Base-by-base conservation (phyloP, 2,329 filamentous ascomycete species). In the Colletotrichum spaethianum region DNA sequence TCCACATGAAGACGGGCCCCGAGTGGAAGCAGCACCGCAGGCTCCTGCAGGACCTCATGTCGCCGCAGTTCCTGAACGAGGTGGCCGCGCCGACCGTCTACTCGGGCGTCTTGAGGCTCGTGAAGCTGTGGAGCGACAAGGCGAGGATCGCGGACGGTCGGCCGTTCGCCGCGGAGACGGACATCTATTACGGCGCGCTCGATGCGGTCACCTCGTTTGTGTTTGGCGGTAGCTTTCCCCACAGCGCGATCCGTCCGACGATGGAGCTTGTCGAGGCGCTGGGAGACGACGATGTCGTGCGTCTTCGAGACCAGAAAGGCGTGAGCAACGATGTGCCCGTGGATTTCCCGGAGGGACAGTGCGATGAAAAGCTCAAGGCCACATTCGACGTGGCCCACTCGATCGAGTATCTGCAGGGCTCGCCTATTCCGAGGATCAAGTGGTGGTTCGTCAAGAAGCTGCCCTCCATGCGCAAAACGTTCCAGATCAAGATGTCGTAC, bases 21-120 rank as follows among this genome's bases (percentile, higher is more conserved):
- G 75, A 75, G n/a, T 83, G 78, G 75, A 80, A 79, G 74, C 63
- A 75, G 5, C 78, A 81, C 61, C 78, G 80, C 7, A 78, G 79
- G 18, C 78, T 84, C 3, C 75, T 83, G 57, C 80, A 80, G 55
- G 79, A 84, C 67, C 74, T 83, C 38, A 84, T 85, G 81, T 75
- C 79, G 2, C 79, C 79, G 1, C 75, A 73, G 0, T 85, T 84
- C 61, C 74, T 84, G 14, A 76, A 74, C 52, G 63, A 76, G 11
- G 77, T 83, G 3, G 72, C 72, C 6, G 82, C 78, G 0, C 82
- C 82, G 0, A 75, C 78, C 11, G 74, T 83, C 5, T 81, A 84
- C 70, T 74, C 75, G 14, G 75, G 75, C 14, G 75, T 78, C 9
- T 59, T 70, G 40, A 76, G 78, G 28, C 68, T 84, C 38, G 75